A percentile compares a stretch with the other conserved stretches of the same genome.
Evolutionary conservation across 768 basidiomycete species (phyloP).

Genomic region (Imleria badia): DNA sequence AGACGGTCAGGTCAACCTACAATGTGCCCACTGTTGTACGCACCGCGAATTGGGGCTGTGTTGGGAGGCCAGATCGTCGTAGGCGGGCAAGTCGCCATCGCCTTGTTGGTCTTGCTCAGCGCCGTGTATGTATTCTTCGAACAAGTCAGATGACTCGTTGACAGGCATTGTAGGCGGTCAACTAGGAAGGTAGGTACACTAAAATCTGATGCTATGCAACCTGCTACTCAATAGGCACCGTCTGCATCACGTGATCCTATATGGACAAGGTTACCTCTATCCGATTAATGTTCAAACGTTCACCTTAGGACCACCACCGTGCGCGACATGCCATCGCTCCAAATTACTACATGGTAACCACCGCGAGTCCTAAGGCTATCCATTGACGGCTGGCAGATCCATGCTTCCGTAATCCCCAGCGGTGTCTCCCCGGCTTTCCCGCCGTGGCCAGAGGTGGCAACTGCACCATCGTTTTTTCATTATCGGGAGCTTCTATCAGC

Average conservation of each 20-base stretch:
- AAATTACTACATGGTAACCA: background rate
- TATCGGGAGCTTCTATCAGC: background rate
- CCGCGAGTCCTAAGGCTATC: background rate
- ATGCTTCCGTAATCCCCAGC: background rate
- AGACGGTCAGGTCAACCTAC: background rate
- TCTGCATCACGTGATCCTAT: slow-evolving; percentile 7
- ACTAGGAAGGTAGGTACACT: background rate
- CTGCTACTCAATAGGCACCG: background rate
- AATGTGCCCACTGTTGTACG: slow-evolving; percentile 18
- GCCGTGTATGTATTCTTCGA: slow-evolving; percentile 25
- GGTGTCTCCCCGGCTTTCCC: background rate
- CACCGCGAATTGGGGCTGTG: slow-evolving; percentile 83
- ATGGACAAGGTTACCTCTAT: background rate
- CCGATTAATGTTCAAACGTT: background rate
- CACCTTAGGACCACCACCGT: background rate
- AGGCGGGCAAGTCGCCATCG: slow-evolving; percentile 67
- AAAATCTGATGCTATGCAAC: background rate
- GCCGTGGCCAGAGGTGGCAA: background rate
- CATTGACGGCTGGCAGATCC: background rate
- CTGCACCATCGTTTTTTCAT: background rate
- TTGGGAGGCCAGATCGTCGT: slow-evolving; percentile 75
- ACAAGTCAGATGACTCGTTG: slow-evolving; percentile 25
- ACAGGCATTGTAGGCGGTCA: slow-evolving; percentile 15
- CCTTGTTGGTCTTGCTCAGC: slow-evolving; percentile 44
- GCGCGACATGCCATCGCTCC: background rate